Evolutionary conservation across 106 monocot genomes (phyloP).

Genomic region (Dioscorea dumetorum): DNA sequence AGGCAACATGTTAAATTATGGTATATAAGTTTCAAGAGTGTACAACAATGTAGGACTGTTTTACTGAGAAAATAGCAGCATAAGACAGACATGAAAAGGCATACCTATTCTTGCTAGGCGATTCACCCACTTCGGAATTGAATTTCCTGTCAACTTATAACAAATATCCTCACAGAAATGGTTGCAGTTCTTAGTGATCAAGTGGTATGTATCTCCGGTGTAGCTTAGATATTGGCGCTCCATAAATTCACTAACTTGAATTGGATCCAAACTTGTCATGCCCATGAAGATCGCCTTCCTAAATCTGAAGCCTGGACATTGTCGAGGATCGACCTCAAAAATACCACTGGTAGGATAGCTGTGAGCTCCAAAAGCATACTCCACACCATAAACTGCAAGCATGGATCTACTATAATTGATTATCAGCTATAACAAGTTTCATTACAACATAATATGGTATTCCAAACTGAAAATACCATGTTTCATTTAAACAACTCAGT

Average conservation of each 20-base stretch:
- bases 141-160: slow-evolving; percentile 12
- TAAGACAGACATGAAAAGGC: not conserved
- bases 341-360: slow-evolving; percentile 13
- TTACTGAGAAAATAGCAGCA: no score
- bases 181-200: slow-evolving; percentile 18
- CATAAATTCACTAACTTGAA: slow-evolving; percentile 20
- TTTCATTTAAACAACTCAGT: no score
- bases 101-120: slow-evolving; percentile 18
- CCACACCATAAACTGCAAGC: slow-evolving; percentile 15
- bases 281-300: slow-evolving; percentile 23
- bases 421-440: no score
- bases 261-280: slow-evolving; percentile 16
- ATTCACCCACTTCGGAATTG: slow-evolving; percentile 19
- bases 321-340: slow-evolving; percentile 23
- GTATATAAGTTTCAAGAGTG: no score
- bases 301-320: slow-evolving; percentile 21
- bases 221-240: slow-evolving; percentile 11
- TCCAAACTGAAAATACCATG: no score
- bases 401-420: not conserved
- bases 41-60: no score
- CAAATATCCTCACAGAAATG: slow-evolving; percentile 20
- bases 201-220: slow-evolving; percentile 15
- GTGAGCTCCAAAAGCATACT: slow-evolving; percentile 19
- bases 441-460: no score
- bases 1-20: no score